Percentiles rank a stretch among this genome's conserved stretches.
These are phyloP conservation scores for Kwoniella botswanensis DNA, from an alignment of 768 basidiomycete genomes.

Conservation along the genomic window DNA sequence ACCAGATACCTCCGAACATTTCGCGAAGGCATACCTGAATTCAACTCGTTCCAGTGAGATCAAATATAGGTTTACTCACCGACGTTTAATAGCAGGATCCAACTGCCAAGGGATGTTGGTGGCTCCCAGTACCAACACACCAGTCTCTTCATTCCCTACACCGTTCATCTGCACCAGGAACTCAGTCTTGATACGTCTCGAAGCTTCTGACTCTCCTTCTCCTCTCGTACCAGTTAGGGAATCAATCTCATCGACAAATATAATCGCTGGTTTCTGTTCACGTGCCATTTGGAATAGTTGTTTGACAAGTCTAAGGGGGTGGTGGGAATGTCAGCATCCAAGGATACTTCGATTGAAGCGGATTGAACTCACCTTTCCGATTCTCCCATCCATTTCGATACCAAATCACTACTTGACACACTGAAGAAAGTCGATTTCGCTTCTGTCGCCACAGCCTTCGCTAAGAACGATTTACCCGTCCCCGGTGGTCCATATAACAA, in stretches of 20 bases:
- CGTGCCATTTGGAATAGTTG: slow-evolving; percentile 95
- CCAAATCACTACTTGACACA: slow-evolving; percentile 91
- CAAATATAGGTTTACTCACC: slow-evolving; percentile 61
- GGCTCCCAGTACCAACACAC: slow-evolving; percentile 92
- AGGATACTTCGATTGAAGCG: no score
- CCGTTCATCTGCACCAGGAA: slow-evolving; percentile 84
- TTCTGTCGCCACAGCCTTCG: slow-evolving; percentile 98
- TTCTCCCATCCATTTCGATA: slow-evolving; percentile 99
- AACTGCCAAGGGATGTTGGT: slow-evolving; percentile 99
- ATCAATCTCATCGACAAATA: slow-evolving; percentile 99
- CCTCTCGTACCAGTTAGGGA: slow-evolving; percentile 92
- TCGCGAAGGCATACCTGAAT: no score
- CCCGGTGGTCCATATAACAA: slow-evolving; percentile 96
- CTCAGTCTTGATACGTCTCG: slow-evolving; percentile 60
- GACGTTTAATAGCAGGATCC: slow-evolving; percentile 95
- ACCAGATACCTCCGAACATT: no score
- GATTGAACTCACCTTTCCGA: slow-evolving; percentile 76
- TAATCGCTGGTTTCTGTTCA: slow-evolving; percentile 94
- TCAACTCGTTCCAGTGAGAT: no score
- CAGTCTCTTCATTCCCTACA: slow-evolving; percentile 95
- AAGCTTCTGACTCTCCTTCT: slow-evolving; percentile 96
- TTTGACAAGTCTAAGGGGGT: slow-evolving; percentile 76
- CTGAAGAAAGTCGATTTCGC: slow-evolving; percentile 99
- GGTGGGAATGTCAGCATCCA: no score
- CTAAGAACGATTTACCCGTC: slow-evolving; percentile 94